Base-by-base conservation (phyloP, 2,329 filamentous ascomycete genomes). In the Alternaria hordeiaustralica region DNA sequence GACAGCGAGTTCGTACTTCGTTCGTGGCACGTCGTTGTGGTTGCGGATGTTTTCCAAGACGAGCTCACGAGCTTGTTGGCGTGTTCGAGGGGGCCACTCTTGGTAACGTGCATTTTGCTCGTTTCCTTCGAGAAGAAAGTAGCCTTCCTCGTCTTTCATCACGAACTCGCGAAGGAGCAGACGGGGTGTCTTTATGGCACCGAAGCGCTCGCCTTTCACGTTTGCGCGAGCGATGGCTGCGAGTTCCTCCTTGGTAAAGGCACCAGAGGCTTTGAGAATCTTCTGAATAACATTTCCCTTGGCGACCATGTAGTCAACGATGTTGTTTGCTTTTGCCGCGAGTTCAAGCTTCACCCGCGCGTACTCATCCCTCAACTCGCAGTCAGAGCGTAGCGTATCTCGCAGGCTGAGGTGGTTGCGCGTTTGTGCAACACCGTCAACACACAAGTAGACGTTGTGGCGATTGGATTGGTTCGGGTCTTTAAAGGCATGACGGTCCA, bases 321-420 rank as follows among this genome's bases (percentile, higher is more conserved):
- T 70, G 45, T 71, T 69, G 9, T 60, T 70, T 2, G 65, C 60
- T 5, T 58, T 63, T 3, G 69, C 67, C 11, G 71, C 68, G 3
- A 77, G 66, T 5, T 64, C 57, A 9, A 74, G 41, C 50, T 78
- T 75, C 1, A 74, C 62, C 1, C 46, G 46, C 2, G 61, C 71
- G 60, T 76, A 78, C 47, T 77, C 71, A 4, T 79, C 72, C 33
- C 79, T 66, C 21, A 83, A 63, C 2, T 63, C 69, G 1, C 30
- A 26, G 59, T 82, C 69, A 4, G 62, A 33, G 5, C 74, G 64
- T 20, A 82, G 70, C 3, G 78, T 73, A 49, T 79, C 72, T n/a
- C 80, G 76, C 21, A 82, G 49, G 43, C 68, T 78, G 12, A 80
- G 68, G 64, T 83, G 80, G 58, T 82, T 82, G n/a, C 75, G 71